Evolutionary conservation across 305 asterid species (phyloP), one percentile per base, ranked within the genome.

Genomic region (Solanum hybrid): DNA sequence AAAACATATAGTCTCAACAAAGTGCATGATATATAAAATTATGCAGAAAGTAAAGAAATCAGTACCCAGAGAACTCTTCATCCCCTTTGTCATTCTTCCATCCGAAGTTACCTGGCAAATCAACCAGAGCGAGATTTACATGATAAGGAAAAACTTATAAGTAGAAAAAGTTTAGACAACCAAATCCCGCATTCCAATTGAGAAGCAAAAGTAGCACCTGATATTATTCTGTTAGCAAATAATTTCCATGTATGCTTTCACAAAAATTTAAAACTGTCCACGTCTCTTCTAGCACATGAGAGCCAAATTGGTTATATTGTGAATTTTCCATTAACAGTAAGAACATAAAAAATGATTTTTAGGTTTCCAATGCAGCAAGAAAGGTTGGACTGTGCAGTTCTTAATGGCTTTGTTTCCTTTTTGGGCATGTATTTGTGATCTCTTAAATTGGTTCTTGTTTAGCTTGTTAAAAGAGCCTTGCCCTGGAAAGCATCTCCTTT

Each of bases 81-180:
- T 94, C 39, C 93, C 93, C 86, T 90, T 91, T 42, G 90, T 91
- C 77, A 86, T 86, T 90, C 91, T 89, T 88, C 89, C 93, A 83
- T 91, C 92, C 22, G 93, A 75, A 82, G 26, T 34, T 39, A 86
- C 95, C 98, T 96, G 96, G 88, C 83, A 84, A 24, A 85, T 57
- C 33, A 33, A 85, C 33, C 76, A 84, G 76, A 85, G 22, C 1
- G 13, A 85, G 10, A 85, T 57, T 57, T 61, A 85, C 51, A 57
- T 6, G 76, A 85, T 11, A 36, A 33, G 88, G 88, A 31, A 85
- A 83, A 57, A 57, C 88, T 57, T 57, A 40, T 2, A 18, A 22
- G 14, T 6, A 33, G 4, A 57, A 57, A 57, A 57, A 6, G 0
- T 85, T 84, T 51, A 33, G 88, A 22, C 76, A 57, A 20, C 76